Percentiles rank a stretch among this genome's conserved stretches.
phyloP scores from a whole-genome alignment of 164 flowering plant species.

The Paratinospora sagittata region DNA sequence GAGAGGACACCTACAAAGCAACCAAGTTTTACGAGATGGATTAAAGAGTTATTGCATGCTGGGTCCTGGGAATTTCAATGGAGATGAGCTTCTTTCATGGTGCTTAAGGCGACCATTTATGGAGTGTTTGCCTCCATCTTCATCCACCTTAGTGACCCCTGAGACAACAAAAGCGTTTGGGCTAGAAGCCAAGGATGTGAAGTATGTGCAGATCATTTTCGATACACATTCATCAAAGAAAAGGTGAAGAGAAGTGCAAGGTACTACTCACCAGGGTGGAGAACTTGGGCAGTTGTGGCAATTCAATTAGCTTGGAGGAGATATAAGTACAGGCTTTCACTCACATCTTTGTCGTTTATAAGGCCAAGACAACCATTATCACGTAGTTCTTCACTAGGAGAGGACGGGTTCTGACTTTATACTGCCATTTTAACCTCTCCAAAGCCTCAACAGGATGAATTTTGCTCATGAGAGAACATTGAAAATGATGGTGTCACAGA shows the following conservation, averaged over 20 bases:
- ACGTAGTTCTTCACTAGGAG: slow-evolving; percentile 69
- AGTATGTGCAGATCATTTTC: slow-evolving; percentile 87
- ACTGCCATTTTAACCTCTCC: slow-evolving; percentile 90
- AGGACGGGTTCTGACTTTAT: slow-evolving; percentile 78
- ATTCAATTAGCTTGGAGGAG: slow-evolving; percentile 94
- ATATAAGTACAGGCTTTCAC: slow-evolving; percentile 67
- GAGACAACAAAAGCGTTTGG: slow-evolving; percentile 93
- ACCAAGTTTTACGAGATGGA: slow-evolving; percentile 84
- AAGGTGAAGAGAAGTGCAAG: slow-evolving; percentile 79
- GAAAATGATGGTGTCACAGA: not conserved
- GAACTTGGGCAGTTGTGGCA: slow-evolving; percentile 98
- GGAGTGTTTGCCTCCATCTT: slow-evolving; percentile 83
- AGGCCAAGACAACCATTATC: slow-evolving; percentile 83
- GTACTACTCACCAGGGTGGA: slow-evolving; percentile 93
- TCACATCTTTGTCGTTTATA: slow-evolving; percentile 74
- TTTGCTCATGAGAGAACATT: slow-evolving; percentile 38
- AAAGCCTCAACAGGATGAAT: slow-evolving; percentile 88
- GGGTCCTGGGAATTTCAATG: slow-evolving; percentile 95
- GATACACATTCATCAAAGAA: slow-evolving; percentile 89
- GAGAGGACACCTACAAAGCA: slow-evolving; percentile 87
- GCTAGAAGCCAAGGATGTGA: slow-evolving; percentile 80
- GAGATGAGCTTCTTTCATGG: slow-evolving; percentile 94
- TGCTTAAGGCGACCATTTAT: slow-evolving; percentile 79
- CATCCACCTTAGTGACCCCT: slow-evolving; percentile 63
- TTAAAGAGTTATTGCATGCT: slow-evolving; percentile 88